phyloP scores from a whole-genome alignment of 208 protist genomes.

The Leishmania arabica region DNA sequence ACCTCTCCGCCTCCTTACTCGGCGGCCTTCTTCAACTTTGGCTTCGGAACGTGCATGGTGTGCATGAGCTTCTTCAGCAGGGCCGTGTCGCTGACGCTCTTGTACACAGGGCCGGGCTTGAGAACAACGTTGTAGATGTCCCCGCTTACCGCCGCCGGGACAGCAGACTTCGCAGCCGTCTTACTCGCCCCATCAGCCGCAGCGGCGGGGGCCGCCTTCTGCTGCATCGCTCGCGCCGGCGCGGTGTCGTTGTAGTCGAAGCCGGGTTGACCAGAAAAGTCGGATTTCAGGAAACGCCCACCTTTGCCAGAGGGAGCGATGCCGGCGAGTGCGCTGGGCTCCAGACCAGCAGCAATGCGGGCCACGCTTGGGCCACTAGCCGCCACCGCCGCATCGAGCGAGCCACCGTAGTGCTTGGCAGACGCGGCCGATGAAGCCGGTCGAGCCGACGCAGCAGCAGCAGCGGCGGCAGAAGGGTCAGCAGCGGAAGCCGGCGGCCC shows the following conservation, averaged over 20 bases:
- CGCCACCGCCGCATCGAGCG: constrained; percentile 60
- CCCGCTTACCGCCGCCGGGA: constrained; percentile 6
- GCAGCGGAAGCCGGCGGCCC: constrained; percentile 22
- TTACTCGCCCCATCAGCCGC: not conserved
- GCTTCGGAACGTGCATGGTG: constrained; percentile 69
- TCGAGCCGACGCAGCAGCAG: constrained; percentile 22
- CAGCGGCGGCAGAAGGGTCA: constrained; percentile 29
- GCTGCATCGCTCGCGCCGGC: constrained; percentile 12
- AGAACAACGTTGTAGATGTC: constrained; percentile 70
- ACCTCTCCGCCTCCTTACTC: constrained; percentile 1
- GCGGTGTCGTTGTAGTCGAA: constrained; percentile 79
- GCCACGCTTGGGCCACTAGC: constrained; percentile 82
- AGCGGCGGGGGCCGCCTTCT: not conserved
- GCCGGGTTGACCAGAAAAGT: constrained; percentile 75
- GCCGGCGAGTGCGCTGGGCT: constrained; percentile 33
- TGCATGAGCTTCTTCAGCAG: constrained; percentile 65
- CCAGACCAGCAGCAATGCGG: constrained; percentile 75
- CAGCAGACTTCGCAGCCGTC: constrained; percentile 12
- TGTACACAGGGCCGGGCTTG: constrained; percentile 47
- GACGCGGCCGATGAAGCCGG: constrained; percentile 13
- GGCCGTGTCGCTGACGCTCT: constrained; percentile 68
- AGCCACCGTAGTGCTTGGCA: constrained; percentile 55
- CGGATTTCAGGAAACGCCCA: constrained; percentile 79
- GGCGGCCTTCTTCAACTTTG: constrained; percentile 36
- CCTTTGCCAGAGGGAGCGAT: constrained; percentile 70